Conservation (phyloP, 306 rosid genomes). For the Acacia crassicarpa region DNA sequence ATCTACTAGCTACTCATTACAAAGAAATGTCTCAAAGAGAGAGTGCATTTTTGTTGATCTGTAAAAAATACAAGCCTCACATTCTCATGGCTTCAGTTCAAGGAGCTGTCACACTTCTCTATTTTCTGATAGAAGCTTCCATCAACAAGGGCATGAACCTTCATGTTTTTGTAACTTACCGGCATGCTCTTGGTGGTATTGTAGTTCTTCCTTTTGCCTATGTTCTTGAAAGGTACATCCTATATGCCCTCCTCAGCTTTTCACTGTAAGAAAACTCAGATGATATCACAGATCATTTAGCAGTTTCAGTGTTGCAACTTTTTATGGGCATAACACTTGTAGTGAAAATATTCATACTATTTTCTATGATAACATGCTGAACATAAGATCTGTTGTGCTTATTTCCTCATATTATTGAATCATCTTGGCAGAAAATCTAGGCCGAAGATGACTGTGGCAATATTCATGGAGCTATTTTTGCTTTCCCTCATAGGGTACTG, state of each 20-base stretch:
- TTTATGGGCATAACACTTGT: neutral
- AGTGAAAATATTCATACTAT: neutral
- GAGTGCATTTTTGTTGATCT: slow-evolving; percentile 11
- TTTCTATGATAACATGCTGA: neutral
- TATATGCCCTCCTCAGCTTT: neutral
- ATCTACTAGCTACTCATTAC: slow-evolving; percentile 3
- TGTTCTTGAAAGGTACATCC: slow-evolving; percentile 49
- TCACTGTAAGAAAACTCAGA: neutral
- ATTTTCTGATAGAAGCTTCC: slow-evolving; percentile 39
- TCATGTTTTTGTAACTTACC: slow-evolving; percentile 50
- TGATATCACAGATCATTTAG: neutral
- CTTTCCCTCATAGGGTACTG: slow-evolving; percentile 43
- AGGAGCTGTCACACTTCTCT: slow-evolving; percentile 32
- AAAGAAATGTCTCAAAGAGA: slow-evolving; percentile 32
- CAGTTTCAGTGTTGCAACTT: neutral
- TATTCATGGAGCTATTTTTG: slow-evolving; percentile 46
- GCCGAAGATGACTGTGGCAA: slow-evolving; percentile 41
- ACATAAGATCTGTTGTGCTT: neutral
- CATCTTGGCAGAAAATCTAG: slow-evolving; percentile 42
- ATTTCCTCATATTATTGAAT: neutral
- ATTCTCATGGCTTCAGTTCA: slow-evolving; percentile 39
- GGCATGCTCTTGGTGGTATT: slow-evolving; percentile 40
- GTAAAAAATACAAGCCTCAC: slow-evolving; percentile 42
- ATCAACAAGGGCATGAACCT: slow-evolving; percentile 48
- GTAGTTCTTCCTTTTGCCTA: slow-evolving; percentile 50